phyloP scores from a whole-genome alignment of 1,139 yeast genomes.

The Candida smagusa region DNA sequence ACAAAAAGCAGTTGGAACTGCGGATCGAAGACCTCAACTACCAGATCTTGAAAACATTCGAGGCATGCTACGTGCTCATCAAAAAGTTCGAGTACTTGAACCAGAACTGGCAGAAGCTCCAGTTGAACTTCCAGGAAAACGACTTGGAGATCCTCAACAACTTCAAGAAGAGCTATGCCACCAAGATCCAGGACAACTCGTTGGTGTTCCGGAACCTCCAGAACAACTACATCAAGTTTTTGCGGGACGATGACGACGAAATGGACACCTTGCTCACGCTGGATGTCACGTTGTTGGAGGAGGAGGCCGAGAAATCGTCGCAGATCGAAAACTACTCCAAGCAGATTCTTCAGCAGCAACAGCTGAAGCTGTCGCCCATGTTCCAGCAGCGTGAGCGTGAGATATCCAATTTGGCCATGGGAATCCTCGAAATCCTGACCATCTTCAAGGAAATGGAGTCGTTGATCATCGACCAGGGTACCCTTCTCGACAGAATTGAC shows the following conservation, averaged over 20 bases:
- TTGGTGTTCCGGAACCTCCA: slow-evolving; percentile 82
- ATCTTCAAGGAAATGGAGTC: slow-evolving; percentile 92
- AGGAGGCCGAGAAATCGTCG: slow-evolving; percentile 33
- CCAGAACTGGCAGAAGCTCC: slow-evolving; percentile 33
- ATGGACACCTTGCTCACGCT: slow-evolving; percentile 21
- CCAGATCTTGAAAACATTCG: slow-evolving; percentile 68
- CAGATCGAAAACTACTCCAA: slow-evolving; percentile 31
- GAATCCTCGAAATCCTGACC: slow-evolving; percentile 87
- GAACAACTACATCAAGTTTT: slow-evolving; percentile 76
- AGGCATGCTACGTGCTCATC: slow-evolving; percentile 71
- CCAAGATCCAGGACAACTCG: slow-evolving; percentile 75
- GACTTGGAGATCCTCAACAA: slow-evolving; percentile 72
- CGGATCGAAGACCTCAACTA: slow-evolving; percentile 73
- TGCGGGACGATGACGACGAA: slow-evolving; percentile 66
- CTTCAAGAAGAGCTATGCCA: slow-evolving; percentile 80
- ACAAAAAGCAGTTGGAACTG: slow-evolving; percentile 65
- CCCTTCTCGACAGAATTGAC: slow-evolving; percentile 87
- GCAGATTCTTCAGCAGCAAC: slow-evolving; percentile 43
- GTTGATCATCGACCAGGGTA: slow-evolving; percentile 93
- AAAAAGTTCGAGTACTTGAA: slow-evolving; percentile 60
- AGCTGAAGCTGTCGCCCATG: slow-evolving; percentile 29
- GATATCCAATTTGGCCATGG: slow-evolving; percentile 86
- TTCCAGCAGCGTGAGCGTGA: slow-evolving; percentile 81
- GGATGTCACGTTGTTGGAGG: slow-evolving; percentile 29
- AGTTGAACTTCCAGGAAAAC: slow-evolving; percentile 35